Evolutionary conservation across 306 rosid species (phyloP).

Genomic region (Corylus heterophylla): DNA sequence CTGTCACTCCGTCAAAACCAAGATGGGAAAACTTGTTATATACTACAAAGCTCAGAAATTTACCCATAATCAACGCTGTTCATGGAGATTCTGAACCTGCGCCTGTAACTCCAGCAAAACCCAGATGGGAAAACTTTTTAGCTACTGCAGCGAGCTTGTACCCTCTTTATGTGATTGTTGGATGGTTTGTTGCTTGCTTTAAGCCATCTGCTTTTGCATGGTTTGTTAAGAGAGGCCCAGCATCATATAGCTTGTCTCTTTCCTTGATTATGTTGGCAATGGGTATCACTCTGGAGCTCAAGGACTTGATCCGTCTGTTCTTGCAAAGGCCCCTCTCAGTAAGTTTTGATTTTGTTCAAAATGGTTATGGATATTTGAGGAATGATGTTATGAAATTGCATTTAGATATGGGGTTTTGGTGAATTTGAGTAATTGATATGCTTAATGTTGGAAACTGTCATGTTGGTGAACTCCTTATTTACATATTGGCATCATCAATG

Average conservation of each 20-base stretch:
- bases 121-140: constrained; percentile 30
- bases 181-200: constrained; percentile 44
- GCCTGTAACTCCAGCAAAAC: constrained; percentile 10
- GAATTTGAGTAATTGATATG: not conserved
- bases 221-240: constrained; percentile 37
- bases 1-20: not conserved
- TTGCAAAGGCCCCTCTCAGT: constrained; percentile 37
- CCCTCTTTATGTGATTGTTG: constrained; percentile 43
- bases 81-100: constrained; percentile 17
- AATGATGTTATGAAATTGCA: not conserved
- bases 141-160: constrained; percentile 46
- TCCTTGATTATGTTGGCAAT: constrained; percentile 48
- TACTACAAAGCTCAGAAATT: not conserved
- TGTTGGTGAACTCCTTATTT: not conserved
- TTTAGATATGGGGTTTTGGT: not conserved
- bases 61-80: constrained; percentile 22
- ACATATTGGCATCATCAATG: not conserved
- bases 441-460: not conserved
- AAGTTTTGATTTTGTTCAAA: constrained; percentile 12
- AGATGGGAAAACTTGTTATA: constrained; percentile 1
- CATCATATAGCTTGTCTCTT: constrained; percentile 41
- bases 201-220: constrained; percentile 46
- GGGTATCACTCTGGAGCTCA: constrained; percentile 47
- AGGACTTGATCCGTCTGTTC: constrained; percentile 35
- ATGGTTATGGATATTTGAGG: not conserved